These are phyloP conservation scores for Boletus smithii DNA, from an alignment of 1,284 basidiomycete genomes.

Conservation along the genomic window DNA sequence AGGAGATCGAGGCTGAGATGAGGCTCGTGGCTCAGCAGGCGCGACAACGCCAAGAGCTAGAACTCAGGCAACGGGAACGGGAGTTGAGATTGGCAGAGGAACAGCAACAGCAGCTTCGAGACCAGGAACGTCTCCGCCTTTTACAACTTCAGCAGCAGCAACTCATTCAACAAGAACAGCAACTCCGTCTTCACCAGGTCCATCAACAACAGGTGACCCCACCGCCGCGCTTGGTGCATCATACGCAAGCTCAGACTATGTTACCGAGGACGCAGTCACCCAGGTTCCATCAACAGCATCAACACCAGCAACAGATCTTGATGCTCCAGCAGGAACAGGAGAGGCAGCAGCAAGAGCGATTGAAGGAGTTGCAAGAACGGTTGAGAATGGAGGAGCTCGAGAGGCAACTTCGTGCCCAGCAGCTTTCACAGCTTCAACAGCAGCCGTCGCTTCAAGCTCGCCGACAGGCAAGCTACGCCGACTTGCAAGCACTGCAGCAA, in stretches of 20 bases:
- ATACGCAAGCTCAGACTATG: constrained; percentile 39
- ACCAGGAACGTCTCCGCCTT: constrained; percentile 39
- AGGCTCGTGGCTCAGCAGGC: constrained; percentile 49
- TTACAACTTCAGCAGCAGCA: constrained; percentile 40
- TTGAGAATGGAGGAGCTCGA: constrained; percentile 59
- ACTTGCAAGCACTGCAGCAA: constrained; percentile 32
- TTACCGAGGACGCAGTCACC: constrained; percentile 69
- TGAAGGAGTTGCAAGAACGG: constrained; percentile 57
- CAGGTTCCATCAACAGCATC: constrained; percentile 63
- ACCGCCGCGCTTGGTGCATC: constrained; percentile 57
- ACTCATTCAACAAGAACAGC: constrained; percentile 35
- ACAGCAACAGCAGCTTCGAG: constrained; percentile 40
- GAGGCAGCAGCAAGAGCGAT: constrained; percentile 42
- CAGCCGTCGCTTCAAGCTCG: constrained; percentile 42
- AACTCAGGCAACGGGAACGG: constrained; percentile 35
- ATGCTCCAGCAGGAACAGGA: constrained; percentile 59
- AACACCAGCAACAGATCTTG: constrained; percentile 64
- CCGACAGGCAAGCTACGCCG: constrained; percentile 35
- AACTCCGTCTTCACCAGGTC: constrained; percentile 39
- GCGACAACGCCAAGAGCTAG: constrained; percentile 37
- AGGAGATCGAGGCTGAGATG: constrained; percentile 96
- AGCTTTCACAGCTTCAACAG: constrained; percentile 49
- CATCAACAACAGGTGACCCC: constrained; percentile 53
- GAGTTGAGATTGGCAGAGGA: constrained; percentile 39
- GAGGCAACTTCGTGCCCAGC: constrained; percentile 51